phyloP scores from a whole-genome alignment of 768 basidiomycete genomes.

The Punctularia strigosozonata region DNA sequence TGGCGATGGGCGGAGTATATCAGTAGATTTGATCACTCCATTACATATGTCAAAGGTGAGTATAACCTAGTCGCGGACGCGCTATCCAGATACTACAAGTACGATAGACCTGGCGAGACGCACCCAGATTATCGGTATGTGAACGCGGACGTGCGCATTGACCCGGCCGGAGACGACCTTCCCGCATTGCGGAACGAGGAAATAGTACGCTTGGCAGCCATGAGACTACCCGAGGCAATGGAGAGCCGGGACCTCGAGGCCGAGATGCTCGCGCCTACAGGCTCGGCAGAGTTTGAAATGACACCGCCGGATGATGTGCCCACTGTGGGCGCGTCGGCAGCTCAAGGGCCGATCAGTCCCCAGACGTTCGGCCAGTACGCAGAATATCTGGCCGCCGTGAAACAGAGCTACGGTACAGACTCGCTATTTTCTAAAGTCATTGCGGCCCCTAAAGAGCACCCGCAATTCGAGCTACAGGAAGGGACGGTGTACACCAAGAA shows the following conservation, averaged over 20 bases:
- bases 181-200: not conserved
- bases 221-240: too few relatives aligned
- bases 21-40: constrained; percentile 15
- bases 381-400: not conserved
- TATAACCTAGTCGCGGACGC: constrained; percentile 19
- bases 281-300: too few relatives aligned
- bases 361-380: not conserved
- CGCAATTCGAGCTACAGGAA: too few relatives aligned
- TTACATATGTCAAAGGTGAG: constrained; percentile 13
- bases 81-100: constrained; percentile 20
- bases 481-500: constrained; percentile 11
- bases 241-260: too few relatives aligned
- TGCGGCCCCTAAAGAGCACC: not conserved
- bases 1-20: constrained; percentile 21
- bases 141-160: constrained; percentile 3
- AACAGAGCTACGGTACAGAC: not conserved
- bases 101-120: constrained; percentile 7
- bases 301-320: not conserved
- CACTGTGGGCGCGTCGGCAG: not conserved
- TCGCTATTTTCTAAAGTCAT: not conserved
- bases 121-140: constrained; percentile 1
- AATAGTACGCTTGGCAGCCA: too few relatives aligned
- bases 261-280: not conserved
- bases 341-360: not conserved
- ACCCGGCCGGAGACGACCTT: constrained; percentile 6